Base-by-base conservation (phyloP, 345 rosid species). In the Syzygium jambos region DNA sequence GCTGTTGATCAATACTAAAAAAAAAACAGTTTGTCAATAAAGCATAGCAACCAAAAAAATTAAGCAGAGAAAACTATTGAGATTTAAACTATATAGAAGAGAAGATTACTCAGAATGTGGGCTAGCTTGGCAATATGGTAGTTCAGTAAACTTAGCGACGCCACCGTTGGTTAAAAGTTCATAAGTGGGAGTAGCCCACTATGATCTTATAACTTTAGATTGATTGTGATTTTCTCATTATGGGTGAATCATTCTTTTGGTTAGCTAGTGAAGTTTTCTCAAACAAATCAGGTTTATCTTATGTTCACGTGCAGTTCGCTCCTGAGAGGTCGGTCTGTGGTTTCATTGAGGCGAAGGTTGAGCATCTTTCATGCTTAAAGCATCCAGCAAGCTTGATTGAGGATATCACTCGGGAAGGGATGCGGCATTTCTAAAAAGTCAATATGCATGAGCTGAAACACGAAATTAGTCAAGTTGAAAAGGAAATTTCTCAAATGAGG, bases 301-400 rank as follows among this genome's bases (percentile, higher is more conserved):
- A 17, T 68, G 82, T 38, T 41, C 59, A 30, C 51, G 10, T 89
- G 92, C 95, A 97, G 99, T 94, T 93, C 84, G 93, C 89, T 53
- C 55, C 68, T 30, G 93, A 90, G 88, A 90, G 89, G 84, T 85
- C 87, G n/a, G 68, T 94, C n/a, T 86, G 92, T 68, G 93, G 92
- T 88, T 92, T 94, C 73, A 73, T 88, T 25, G 95, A 94, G 93
- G 95, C 92, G 23, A 96, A 93, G 90, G 80, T 89, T 5, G 94
- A 88, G 87, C 95, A 97, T 85, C 90, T 95, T 52, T 92, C 94
- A 29, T 96, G 98, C 89, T 89, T 94, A 90, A 95, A 93, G 94
- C 96, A 90, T 87, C 96, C 96, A 85, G 88, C 88, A 46, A 93
- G 90, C 90, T 88, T 95, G 90, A 86, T 94, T 73, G 88, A 86